A percentile compares a stretch with the other conserved stretches of the same genome.
These are phyloP conservation scores for Nissolia schottii DNA, from an alignment of 306 rosid species.

Conservation along the genomic window DNA sequence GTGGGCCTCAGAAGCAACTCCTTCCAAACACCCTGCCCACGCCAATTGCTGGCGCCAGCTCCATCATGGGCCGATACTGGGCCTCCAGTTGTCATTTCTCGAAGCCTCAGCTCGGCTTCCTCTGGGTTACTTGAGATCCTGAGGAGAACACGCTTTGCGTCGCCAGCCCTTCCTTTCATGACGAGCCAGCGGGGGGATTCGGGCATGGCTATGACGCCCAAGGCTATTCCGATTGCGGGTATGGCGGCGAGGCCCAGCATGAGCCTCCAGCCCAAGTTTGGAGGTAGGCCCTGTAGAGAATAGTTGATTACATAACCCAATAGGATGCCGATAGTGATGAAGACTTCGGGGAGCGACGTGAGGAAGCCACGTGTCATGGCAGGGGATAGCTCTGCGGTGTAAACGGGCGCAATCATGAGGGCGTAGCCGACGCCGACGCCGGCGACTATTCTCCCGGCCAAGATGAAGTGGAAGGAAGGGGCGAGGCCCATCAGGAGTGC, in stretches of 20 bases:
- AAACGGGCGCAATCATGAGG: conserved; percentile 73
- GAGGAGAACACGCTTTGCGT: conserved; percentile 43
- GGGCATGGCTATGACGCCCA: conserved; percentile 61
- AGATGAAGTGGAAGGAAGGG: conserved; percentile 47
- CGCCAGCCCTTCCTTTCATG: conserved; percentile 41
- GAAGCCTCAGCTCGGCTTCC: conserved; percentile 54
- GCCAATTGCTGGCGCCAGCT: conserved; percentile 20
- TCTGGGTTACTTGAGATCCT: conserved; percentile 32
- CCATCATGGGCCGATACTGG: background rate
- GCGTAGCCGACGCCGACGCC: conserved; percentile 77
- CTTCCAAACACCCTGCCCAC: conserved; percentile 57
- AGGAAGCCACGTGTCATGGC: conserved; percentile 64
- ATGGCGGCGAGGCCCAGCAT: conserved; percentile 70
- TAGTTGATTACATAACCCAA: conserved; percentile 64
- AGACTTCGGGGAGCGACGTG: conserved; percentile 82
- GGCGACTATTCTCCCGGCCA: conserved; percentile 57
- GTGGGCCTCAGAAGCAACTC: conserved; percentile 51
- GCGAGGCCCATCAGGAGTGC: conserved; percentile 69
- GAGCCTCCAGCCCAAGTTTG: conserved; percentile 48
- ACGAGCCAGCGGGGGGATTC: conserved; percentile 81
- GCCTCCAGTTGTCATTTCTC: conserved; percentile 34
- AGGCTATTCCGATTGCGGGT: conserved; percentile 51
- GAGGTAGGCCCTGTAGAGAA: conserved; percentile 44
- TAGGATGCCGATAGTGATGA: conserved; percentile 70
- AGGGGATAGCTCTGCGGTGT: conserved; percentile 74